A percentile compares a stretch with the other conserved stretches of the same genome.
These are phyloP conservation scores for Danielozyma ontarioensis DNA, from an alignment of 805 yeast species.

Conservation along the genomic window DNA sequence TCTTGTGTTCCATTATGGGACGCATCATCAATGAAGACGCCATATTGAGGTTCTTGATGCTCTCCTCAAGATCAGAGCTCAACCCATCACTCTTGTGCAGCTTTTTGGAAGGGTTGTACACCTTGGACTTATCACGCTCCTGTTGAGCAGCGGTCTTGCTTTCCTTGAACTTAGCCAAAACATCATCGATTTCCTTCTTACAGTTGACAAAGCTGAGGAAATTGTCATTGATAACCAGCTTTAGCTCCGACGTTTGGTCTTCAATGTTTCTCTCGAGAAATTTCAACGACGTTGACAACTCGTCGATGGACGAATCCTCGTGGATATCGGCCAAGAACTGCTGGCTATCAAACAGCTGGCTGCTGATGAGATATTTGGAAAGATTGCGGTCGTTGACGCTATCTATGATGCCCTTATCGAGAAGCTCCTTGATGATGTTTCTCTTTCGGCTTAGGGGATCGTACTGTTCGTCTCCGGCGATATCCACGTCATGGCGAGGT, in stretches of 20 bases:
- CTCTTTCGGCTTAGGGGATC: slow-evolving; percentile 33
- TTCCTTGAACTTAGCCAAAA: slow-evolving; percentile 26
- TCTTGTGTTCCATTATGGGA: slow-evolving; percentile 35
- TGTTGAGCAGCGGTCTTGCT: slow-evolving; percentile 31
- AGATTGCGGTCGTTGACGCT: slow-evolving; percentile 23
- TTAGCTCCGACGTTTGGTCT: slow-evolving; percentile 30
- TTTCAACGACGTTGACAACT: slow-evolving; percentile 22
- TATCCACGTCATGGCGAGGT: slow-evolving; percentile 1
- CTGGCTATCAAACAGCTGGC: slow-evolving; percentile 30
- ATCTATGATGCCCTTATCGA: slow-evolving; percentile 18
- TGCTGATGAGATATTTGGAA: slow-evolving; percentile 28
- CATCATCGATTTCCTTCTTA: slow-evolving; percentile 35
- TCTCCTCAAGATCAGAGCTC: slow-evolving; percentile 31
- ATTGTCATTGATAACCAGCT: slow-evolving; percentile 32
- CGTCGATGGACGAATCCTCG: slow-evolving; percentile 31
- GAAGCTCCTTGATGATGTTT: slow-evolving; percentile 21
- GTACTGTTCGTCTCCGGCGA: slow-evolving; percentile 17
- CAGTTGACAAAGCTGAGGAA: slow-evolving; percentile 31
- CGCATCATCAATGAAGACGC: slow-evolving; percentile 34
- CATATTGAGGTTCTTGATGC: slow-evolving; percentile 33
- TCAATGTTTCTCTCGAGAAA: slow-evolving; percentile 30
- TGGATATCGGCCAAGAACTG: slow-evolving; percentile 34
- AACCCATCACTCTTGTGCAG: slow-evolving; percentile 20
- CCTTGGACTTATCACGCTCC: slow-evolving; percentile 28
- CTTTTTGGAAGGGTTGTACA: slow-evolving; percentile 31